These are phyloP conservation scores for Huntiella savannae DNA, from an alignment of 2,329 filamentous ascomycete genomes.

Conservation along the genomic window DNA sequence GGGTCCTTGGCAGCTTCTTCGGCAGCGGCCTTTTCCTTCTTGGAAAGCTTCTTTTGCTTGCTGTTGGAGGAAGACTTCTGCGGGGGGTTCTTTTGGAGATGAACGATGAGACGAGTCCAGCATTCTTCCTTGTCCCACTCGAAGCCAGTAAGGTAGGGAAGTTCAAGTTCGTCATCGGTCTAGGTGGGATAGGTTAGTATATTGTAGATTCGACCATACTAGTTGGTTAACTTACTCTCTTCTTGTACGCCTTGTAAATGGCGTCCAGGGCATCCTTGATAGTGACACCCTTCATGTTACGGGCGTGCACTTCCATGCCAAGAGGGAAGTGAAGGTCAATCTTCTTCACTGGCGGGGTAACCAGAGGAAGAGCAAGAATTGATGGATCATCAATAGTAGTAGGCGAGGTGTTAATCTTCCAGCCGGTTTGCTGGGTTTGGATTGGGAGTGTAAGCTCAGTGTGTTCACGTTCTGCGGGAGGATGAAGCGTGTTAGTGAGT, in stretches of 20 bases:
- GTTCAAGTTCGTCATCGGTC: conserved; percentile 80
- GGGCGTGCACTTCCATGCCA: conserved; percentile 69
- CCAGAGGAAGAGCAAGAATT: conserved; percentile 62
- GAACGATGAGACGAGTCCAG: conserved; percentile 68
- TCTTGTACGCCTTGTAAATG: conserved; percentile 92
- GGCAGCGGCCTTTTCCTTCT: conserved; percentile 19
- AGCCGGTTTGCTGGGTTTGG: conserved; percentile 76
- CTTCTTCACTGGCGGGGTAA: conserved; percentile 72
- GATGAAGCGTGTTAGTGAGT: conserved; percentile 8
- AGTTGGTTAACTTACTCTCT: conserved; percentile 46
- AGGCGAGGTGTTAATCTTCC: conserved; percentile 86
- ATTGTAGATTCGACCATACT: neutral
- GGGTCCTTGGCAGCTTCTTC: conserved; percentile 7
- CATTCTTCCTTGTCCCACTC: conserved; percentile 91
- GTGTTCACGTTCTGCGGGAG: conserved; percentile 46
- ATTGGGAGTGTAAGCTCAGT: conserved; percentile 54
- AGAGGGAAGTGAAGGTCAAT: conserved; percentile 85
- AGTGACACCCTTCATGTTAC: conserved; percentile 85
- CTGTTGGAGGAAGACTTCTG: conserved; percentile 23
- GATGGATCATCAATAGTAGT: conserved; percentile 63
- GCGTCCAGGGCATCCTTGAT: conserved; percentile 94
- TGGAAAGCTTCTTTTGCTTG: conserved; percentile 48
- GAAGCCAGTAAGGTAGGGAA: conserved; percentile 78
- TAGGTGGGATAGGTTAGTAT: conserved; percentile 20
- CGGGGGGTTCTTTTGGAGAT: conserved; percentile 55